Evolutionary conservation across 1,139 yeast genomes (phyloP).

Genomic region (Magnusiomyces starmeri): DNA sequence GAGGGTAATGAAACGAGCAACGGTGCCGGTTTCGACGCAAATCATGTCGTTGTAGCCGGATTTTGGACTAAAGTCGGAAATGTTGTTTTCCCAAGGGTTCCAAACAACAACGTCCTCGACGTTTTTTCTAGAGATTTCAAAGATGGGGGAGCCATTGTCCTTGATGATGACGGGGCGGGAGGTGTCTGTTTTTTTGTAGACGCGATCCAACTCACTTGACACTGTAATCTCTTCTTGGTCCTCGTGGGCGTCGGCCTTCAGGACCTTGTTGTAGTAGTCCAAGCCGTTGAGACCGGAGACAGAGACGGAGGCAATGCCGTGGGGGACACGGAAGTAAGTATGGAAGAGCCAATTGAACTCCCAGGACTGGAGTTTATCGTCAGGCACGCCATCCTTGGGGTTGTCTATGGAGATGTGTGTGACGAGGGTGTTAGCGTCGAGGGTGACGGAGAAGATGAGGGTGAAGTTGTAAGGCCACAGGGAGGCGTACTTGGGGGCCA

Average conservation of each 20-base stretch:
- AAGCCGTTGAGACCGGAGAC: slow-evolving; percentile 73
- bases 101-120: slow-evolving; percentile 90
- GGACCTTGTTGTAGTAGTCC: slow-evolving; percentile 65
- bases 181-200: slow-evolving; percentile 47
- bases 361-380: slow-evolving; percentile 37
- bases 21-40: slow-evolving; percentile 92
- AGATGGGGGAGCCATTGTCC: slow-evolving; percentile 62
- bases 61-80: slow-evolving; percentile 86
- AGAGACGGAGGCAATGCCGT: slow-evolving; percentile 64
- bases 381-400: slow-evolving; percentile 41
- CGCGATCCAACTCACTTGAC: slow-evolving; percentile 75
- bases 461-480: slow-evolving; percentile 75
- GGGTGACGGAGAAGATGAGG: slow-evolving; percentile 58
- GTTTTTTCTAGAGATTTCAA: slow-evolving; percentile 53
- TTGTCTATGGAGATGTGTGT: slow-evolving; percentile 73
- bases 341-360: slow-evolving; percentile 95
- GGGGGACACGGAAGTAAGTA: slow-evolving; percentile 66
- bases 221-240: slow-evolving; percentile 68
- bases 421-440: slow-evolving; percentile 44
- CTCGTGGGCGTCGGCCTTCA: slow-evolving; percentile 55
- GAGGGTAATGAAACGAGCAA: slow-evolving; percentile 55
- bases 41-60: slow-evolving; percentile 78
- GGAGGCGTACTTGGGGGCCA: slow-evolving; percentile 41
- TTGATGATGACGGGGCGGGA: slow-evolving; percentile 43
- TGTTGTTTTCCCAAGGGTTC: slow-evolving; percentile 92